These are phyloP conservation scores for Penicillium maclennaniae DNA, from an alignment of 495 filamentous ascomycete genomes.

Conservation along the genomic window DNA sequence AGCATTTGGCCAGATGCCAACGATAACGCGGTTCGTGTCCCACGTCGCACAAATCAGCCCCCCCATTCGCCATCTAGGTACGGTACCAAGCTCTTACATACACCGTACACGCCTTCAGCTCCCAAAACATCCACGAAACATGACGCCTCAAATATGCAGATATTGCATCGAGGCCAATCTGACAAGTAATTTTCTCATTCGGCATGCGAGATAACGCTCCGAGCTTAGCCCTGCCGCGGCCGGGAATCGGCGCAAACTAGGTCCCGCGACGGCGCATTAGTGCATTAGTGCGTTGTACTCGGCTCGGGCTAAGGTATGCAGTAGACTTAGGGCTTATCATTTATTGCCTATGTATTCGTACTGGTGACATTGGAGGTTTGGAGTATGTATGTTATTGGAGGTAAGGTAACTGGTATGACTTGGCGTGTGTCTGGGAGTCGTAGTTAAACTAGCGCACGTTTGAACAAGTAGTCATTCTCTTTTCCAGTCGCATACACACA, in stretches of 20 bases:
- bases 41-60: neutral
- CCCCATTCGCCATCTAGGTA: neutral
- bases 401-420: too few relatives aligned
- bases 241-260: neutral
- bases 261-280: neutral
- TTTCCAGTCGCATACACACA: too few relatives aligned
- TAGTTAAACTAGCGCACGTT: too few relatives aligned
- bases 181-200: neutral
- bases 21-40: neutral
- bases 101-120: neutral
- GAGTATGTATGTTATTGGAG: too few relatives aligned
- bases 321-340: neutral
- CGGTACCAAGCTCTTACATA: neutral
- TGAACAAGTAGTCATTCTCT: too few relatives aligned
- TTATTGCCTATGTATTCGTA: neutral
- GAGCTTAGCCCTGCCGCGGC: neutral
- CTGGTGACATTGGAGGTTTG: too few relatives aligned
- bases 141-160: neutral
- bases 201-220: slow-evolving; percentile 3
- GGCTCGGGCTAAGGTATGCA: too few relatives aligned
- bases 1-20: neutral
- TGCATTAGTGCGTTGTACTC: neutral
- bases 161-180: neutral
- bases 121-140: neutral
- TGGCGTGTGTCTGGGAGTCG: too few relatives aligned